Conservation (phyloP, 2,329 filamentous ascomycete genomes). For the Neonectria magnoliae region DNA sequence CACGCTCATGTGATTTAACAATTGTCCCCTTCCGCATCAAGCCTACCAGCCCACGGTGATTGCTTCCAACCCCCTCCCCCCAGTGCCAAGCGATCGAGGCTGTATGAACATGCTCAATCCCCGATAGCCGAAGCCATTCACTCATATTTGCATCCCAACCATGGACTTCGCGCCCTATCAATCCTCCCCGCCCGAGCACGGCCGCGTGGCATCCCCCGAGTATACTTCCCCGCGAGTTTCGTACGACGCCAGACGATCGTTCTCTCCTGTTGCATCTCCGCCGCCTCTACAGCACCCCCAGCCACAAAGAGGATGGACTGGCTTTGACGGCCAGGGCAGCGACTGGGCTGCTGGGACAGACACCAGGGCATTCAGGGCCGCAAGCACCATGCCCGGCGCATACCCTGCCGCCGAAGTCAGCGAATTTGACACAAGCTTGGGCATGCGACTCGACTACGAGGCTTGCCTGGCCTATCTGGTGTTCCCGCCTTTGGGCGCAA, state of each 20-base stretch:
- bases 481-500: slow-evolving; percentile 85
- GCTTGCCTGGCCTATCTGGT: slow-evolving; percentile 89
- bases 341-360: slow-evolving; percentile 42
- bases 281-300: slow-evolving; percentile 61
- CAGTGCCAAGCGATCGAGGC: background rate
- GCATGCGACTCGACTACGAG: slow-evolving; percentile 87
- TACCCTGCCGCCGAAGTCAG: slow-evolving; percentile 66
- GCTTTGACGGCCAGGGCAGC: slow-evolving; percentile 51
- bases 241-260: slow-evolving; percentile 62
- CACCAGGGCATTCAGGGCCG: slow-evolving; percentile 34
- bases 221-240: slow-evolving; percentile 65
- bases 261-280: slow-evolving; percentile 58
- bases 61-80: background rate
- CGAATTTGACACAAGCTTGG: slow-evolving; percentile 91
- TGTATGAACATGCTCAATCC: background rate
- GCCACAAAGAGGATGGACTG: slow-evolving; percentile 65
- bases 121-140: slow-evolving; percentile 7
- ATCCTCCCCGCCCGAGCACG: slow-evolving; percentile 86
- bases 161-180: slow-evolving; percentile 99
- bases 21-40: background rate
- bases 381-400: slow-evolving; percentile 47
- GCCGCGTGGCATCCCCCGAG: slow-evolving; percentile 79
- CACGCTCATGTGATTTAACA: background rate
- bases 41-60: background rate
- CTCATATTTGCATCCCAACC: slow-evolving; percentile 31